Base-by-base conservation (phyloP, 2,329 filamentous ascomycete species). In the Neofusicoccum ribis region DNA sequence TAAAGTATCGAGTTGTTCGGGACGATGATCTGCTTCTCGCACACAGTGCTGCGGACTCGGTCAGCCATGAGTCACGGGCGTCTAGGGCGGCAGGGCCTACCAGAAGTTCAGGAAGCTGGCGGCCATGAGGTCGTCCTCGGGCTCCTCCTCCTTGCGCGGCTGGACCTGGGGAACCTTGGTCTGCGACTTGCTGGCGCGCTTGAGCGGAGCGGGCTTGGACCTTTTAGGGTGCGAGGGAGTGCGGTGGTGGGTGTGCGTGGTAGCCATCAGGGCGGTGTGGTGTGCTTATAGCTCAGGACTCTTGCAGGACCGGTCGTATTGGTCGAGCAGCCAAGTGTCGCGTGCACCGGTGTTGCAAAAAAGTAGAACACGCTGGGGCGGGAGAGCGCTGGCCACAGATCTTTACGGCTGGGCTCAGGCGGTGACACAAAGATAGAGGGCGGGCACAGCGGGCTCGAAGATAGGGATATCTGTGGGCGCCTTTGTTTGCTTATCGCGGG, bases 21-120 rank as follows among this genome's bases (percentile, higher is more conserved):
- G 37, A 84, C 82, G 62, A 86, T 83, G 70, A 89, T 89, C 77
- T 89, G 86, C 74, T 83, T 87, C 74, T 89, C 87, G 75, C 87
- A 89, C 72, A 84, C 87, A 68, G 86, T 84, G 76, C 86, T 89
- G 72, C 43, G 41, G 37, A 36, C 9, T 14, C 63, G 54, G 67
- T 65, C 51, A 56, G 64, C n/a, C n/a, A 46, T 36, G 47, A 23
- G 15, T 44, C 36, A 23, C 34, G 39, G 50, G 47, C 39, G 49
- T 9, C 39, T 23, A 44, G 61, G 47, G 56, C 23, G 50, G 47
- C 12, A 49, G 20, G 63, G 20, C 39, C 15, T 73, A 84, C 83
- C 83, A 85, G 75, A 80, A 85, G 67, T 85, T 82, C 68, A 83
- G 69, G 69, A 85, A 84, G 72, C 81, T 82, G 64, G 78, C 76